These are phyloP conservation scores for Begonia peltatifolia DNA, from an alignment of 306 rosid species.

Conservation along the genomic window DNA sequence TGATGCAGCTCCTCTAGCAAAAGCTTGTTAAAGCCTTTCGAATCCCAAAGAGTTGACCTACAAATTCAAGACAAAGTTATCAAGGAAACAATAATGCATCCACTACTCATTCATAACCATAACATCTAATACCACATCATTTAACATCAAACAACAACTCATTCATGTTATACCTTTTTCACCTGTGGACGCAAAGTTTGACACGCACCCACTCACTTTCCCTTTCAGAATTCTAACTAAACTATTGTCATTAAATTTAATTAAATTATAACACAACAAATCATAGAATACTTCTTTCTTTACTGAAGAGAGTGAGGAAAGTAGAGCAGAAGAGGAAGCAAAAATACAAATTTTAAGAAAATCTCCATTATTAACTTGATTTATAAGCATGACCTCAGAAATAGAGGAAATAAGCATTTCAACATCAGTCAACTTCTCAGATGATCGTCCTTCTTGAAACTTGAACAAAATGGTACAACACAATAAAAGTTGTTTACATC, in stretches of 20 bases:
- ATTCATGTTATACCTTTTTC: background rate
- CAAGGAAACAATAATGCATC: too few relatives aligned
- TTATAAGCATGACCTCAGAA: too few relatives aligned
- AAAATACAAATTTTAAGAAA: background rate
- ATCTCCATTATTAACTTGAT: constrained; percentile 11
- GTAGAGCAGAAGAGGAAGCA: background rate
- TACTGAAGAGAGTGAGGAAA: background rate
- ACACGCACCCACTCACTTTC: too few relatives aligned
- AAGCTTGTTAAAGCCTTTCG: constrained; percentile 59
- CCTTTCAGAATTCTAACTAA: too few relatives aligned
- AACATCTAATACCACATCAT: too few relatives aligned
- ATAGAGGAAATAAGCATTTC: constrained; percentile 38
- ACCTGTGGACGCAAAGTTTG: background rate
- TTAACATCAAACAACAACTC: too few relatives aligned
- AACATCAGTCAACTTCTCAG: constrained; percentile 28
- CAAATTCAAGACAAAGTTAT: constrained; percentile 8
- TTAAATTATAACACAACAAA: too few relatives aligned
- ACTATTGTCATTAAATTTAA: too few relatives aligned
- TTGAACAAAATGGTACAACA: background rate
- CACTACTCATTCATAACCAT: too few relatives aligned
- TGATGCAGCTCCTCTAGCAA: constrained; percentile 45
- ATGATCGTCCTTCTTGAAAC: constrained; percentile 92
- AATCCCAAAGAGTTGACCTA: constrained; percentile 64
- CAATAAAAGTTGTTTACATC: too few relatives aligned
- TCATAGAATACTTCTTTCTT: too few relatives aligned